Percentiles rank a stretch among this genome's conserved stretches.
Conservation (phyloP, 192 early-diverging fungal genomes). For the Coemansia sp. region DNA sequence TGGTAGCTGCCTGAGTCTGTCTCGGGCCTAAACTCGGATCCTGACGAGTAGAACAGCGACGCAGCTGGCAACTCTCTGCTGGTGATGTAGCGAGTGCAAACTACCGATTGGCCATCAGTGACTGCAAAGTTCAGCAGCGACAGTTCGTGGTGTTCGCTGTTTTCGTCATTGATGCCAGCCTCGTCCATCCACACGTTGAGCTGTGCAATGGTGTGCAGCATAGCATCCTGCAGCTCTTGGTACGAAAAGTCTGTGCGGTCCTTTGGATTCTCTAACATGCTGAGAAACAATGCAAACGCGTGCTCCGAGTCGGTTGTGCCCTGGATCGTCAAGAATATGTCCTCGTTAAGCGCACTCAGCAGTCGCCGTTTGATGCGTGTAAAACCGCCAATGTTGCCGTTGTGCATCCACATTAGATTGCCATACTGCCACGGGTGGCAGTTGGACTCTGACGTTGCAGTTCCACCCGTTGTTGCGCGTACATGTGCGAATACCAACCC, state of each 20-base stretch:
- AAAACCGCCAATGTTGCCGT: constrained; percentile 69
- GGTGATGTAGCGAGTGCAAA: constrained; percentile 75
- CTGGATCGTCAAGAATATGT: constrained; percentile 68
- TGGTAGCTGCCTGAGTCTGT: constrained; percentile 67
- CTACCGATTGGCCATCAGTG: constrained; percentile 73
- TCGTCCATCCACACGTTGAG: constrained; percentile 70
- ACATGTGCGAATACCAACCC: constrained; percentile 78
- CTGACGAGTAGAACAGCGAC: constrained; percentile 77
- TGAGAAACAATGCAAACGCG: constrained; percentile 78
- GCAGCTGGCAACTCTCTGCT: constrained; percentile 67
- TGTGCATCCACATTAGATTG: constrained; percentile 82
- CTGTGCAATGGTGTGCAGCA: constrained; percentile 73
- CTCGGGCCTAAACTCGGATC: constrained; percentile 61
- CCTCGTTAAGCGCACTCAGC: constrained; percentile 62
- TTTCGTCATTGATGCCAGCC: constrained; percentile 53
- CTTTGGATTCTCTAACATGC: constrained; percentile 56
- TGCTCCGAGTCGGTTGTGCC: constrained; percentile 82
- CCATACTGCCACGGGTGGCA: constrained; percentile 68
- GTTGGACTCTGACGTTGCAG: constrained; percentile 69
- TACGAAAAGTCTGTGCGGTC: constrained; percentile 57
- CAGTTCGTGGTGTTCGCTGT: constrained; percentile 33
- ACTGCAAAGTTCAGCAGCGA: constrained; percentile 81
- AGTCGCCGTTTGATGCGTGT: constrained; percentile 67
- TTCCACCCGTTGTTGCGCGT: constrained; percentile 70
- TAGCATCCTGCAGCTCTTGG: constrained; percentile 64